phyloP scores from a whole-genome alignment of 1,139 yeast genomes.

The Hanseniaspora sp. region DNA sequence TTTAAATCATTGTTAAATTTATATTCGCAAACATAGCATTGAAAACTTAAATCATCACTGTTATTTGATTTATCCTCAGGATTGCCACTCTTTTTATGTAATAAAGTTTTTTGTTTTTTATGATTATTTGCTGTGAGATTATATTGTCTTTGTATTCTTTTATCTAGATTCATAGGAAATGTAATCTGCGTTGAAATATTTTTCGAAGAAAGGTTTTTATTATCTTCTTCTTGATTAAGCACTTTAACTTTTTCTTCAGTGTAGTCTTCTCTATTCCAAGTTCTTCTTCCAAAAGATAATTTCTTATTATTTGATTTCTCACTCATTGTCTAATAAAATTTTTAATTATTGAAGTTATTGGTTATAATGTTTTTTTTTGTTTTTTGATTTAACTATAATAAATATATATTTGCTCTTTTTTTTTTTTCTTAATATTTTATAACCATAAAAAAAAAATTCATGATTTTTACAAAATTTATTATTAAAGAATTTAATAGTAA shows the following conservation, averaged over 20 bases:
- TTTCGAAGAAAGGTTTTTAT: slow-evolving; percentile 16
- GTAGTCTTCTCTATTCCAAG: slow-evolving; percentile 62
- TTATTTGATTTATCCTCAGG: slow-evolving; percentile 34
- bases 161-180: slow-evolving; percentile 17
- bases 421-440: background rate
- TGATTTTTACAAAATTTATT: too few species aligned
- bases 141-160: slow-evolving; percentile 26
- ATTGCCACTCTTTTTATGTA: slow-evolving; percentile 37
- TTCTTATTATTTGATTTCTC: slow-evolving; percentile 18
- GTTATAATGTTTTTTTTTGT: background rate
- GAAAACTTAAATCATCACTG: slow-evolving; percentile 68
- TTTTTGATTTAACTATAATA: background rate
- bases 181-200: slow-evolving; percentile 10
- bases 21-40: slow-evolving; percentile 67
- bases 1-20: slow-evolving; percentile 75
- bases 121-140: slow-evolving; percentile 22
- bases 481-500: too few species aligned
- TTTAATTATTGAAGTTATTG: too few species aligned
- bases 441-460: too few species aligned
- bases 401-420: background rate
- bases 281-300: slow-evolving; percentile 44
- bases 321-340: slow-evolving; percentile 6
- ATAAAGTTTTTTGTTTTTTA: slow-evolving; percentile 37
- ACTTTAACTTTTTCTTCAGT: slow-evolving; percentile 32
- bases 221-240: slow-evolving; percentile 14